Evolutionary conservation across 495 filamentous ascomycete species (phyloP).

Genomic region (Trichoderma parareesei): DNA sequence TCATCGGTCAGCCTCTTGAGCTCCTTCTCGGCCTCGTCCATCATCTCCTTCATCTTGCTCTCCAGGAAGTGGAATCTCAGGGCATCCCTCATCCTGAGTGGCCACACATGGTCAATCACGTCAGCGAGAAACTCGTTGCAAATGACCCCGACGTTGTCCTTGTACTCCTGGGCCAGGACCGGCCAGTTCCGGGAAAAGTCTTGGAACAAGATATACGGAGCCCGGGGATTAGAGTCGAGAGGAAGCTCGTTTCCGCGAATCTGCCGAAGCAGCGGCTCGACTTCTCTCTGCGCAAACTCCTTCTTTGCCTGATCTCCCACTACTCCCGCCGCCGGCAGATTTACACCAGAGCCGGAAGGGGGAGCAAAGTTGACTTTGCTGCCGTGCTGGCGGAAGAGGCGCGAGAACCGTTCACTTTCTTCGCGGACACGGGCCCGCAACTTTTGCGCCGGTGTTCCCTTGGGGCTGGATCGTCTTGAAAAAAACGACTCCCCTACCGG

Average conservation of each 20-base stretch:
- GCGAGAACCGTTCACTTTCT: conserved; percentile 32
- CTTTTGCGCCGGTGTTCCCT: conserved; percentile 33
- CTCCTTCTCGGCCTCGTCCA: conserved; percentile 31
- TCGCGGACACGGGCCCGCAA: conserved; percentile 32
- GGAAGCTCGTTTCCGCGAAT: conserved; percentile 36
- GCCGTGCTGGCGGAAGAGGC: conserved; percentile 26
- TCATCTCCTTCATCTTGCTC: conserved; percentile 26
- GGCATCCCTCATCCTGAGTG: conserved; percentile 31
- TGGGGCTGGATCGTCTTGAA: conserved; percentile 26
- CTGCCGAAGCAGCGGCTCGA: conserved; percentile 27
- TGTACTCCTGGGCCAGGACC: conserved; percentile 33
- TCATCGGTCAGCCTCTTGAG: conserved; percentile 29
- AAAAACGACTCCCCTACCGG: conserved; percentile 33
- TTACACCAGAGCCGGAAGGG: conserved; percentile 2
- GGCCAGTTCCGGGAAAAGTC: conserved; percentile 32
- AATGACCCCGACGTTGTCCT: conserved; percentile 33
- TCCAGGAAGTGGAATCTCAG: conserved; percentile 30
- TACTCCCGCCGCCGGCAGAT: background rate
- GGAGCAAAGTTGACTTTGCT: conserved; percentile 28
- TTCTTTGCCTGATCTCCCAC: conserved; percentile 19
- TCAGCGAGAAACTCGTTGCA: conserved; percentile 37
- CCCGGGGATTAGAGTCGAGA: conserved; percentile 31
- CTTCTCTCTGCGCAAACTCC: conserved; percentile 29
- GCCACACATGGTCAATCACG: conserved; percentile 35
- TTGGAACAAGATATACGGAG: conserved; percentile 36